Evolutionary conservation across 495 filamentous ascomycete genomes (phyloP).

Genomic region (Sphaerosporella brunnea): DNA sequence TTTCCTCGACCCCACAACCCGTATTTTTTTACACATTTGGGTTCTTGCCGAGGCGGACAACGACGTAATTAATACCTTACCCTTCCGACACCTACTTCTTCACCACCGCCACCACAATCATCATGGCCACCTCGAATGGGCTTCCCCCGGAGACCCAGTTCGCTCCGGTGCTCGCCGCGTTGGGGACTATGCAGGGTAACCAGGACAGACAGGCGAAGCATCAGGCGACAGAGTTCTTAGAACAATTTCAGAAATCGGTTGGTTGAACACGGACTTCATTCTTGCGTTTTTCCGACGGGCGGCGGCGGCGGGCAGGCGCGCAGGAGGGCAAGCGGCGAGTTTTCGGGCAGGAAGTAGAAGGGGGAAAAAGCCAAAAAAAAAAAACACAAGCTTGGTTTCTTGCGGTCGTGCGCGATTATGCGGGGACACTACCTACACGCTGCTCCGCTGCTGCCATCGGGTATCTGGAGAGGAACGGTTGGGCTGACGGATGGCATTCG

Average conservation of each 20-base stretch:
- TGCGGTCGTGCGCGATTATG: conserved; percentile 16
- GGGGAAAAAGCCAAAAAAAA: neutral
- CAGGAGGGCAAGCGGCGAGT: neutral
- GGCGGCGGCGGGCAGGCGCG: conserved; percentile 3
- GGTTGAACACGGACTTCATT: conserved; percentile 27
- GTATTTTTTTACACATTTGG: no score
- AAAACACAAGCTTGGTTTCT: neutral
- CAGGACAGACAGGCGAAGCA: conserved; percentile 67
- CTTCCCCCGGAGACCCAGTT: conserved; percentile 46
- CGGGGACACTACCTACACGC: conserved; percentile 13
- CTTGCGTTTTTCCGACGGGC: conserved; percentile 1
- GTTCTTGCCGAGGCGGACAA: neutral
- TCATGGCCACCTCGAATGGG: conserved; percentile 4
- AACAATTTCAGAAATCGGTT: conserved; percentile 96
- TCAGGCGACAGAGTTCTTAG: conserved; percentile 74
- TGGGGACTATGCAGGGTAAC: conserved; percentile 78
- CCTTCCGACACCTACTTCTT: neutral
- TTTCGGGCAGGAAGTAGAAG: neutral
- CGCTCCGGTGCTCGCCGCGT: conserved; percentile 66
- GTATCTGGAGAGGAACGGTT: conserved; percentile 7
- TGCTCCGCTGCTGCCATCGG: conserved; percentile 4
- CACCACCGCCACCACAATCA: no score
- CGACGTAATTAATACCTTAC: neutral
- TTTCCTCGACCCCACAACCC: no score
- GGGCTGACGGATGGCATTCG: conserved; percentile 20